phyloP scores from a whole-genome alignment of 352 stramenopile genomes.

The Pythium biforme region DNA sequence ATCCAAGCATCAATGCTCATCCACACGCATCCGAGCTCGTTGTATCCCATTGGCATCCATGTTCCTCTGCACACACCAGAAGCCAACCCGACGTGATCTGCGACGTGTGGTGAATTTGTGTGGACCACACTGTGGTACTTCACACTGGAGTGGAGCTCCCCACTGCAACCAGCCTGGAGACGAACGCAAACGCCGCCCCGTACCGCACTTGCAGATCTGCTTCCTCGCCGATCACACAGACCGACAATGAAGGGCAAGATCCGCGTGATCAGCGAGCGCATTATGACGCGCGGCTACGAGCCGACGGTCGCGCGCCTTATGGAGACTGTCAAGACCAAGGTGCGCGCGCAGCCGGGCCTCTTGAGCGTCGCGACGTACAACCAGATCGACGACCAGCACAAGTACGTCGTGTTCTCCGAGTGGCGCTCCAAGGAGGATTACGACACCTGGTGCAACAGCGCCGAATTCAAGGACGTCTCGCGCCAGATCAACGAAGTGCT shows the following conservation, averaged over 20 bases:
- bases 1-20: background rate
- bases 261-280: constrained; percentile 78
- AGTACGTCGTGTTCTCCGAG: constrained; percentile 90
- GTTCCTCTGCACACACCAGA: constrained; percentile 1
- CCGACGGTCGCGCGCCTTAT: constrained; percentile 80
- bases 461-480: constrained; percentile 78
- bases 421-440: constrained; percentile 83
- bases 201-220: constrained; percentile 12
- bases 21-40: background rate
- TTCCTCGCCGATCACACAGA: background rate
- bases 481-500: constrained; percentile 83
- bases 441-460: constrained; percentile 72
- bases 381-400: constrained; percentile 77
- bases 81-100: constrained; percentile 16
- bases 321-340: constrained; percentile 82
- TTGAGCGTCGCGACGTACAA: constrained; percentile 77
- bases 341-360: constrained; percentile 70
- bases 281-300: constrained; percentile 88
- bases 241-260: constrained; percentile 24
- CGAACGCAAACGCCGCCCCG: constrained; percentile 18
- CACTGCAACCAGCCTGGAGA: constrained; percentile 25
- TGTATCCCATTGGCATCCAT: too few species aligned
- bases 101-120: constrained; percentile 17
- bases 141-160: constrained; percentile 22
- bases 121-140: constrained; percentile 27